Base-by-base conservation (phyloP, 495 filamentous ascomycete species). In the Aspergillus carlsbadensis region DNA sequence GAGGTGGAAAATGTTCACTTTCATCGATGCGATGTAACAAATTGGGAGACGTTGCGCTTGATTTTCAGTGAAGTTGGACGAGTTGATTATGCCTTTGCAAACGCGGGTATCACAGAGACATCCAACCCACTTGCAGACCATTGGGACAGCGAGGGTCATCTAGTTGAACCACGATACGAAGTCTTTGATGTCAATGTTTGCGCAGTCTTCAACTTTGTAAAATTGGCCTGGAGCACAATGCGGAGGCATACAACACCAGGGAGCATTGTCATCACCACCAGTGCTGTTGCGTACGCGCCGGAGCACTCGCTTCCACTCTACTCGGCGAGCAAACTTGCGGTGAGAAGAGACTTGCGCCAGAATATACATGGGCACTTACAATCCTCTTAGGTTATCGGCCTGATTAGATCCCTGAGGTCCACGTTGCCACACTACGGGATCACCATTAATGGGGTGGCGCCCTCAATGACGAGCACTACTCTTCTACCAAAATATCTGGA, bases 181-280 rank as follows among this genome's bases (percentile, higher is more conserved):
- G 26, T 29, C 4, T 8, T 29, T 29, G 3, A 3, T 8, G 26
- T 29, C 4, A 29, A 29, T 29, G 4, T 29, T 8, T 8, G 26
- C 4, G 26, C 26, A 3, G 26, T 29, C 8, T 8, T 29, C 4
- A 29, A 29, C 26, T 29, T 29, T 29, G 26, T 29, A 3, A 29
- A 29, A 8, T 8, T 29, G 8, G 26, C 26, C 8, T 29, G 4
- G 4, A 29, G 26, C 8, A 8, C 8, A 29, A 29, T 29, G 18
- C 4, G 15, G 15, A 1, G 3, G 5, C 3, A 61, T 63, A 35
- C 49, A 50, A 60, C 56, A 15, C 51, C 54, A 2, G 69, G 71
- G 5, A 70, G 66, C 43, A 64, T 72, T 42, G 69, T 70, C 5
- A 62, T 71, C 51, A 71, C 70, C 2, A 41, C 60, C 11, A 72